Evolutionary conservation across 305 asterid species (phyloP).

Genomic region (Caryopteris hybrid): DNA sequence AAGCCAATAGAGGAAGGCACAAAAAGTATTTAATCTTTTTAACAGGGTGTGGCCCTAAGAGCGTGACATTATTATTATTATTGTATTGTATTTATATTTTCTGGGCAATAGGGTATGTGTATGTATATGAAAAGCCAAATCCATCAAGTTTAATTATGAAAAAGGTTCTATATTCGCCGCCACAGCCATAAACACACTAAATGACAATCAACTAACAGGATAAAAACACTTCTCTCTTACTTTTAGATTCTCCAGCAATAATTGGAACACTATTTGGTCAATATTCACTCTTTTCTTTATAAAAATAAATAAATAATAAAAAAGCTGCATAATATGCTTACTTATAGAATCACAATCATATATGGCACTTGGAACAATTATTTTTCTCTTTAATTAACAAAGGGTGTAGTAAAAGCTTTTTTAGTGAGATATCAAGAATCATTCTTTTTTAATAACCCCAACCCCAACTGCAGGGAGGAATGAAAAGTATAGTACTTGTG

Average conservation of each 20-base stretch:
- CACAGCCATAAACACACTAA: slow-evolving; percentile 41
- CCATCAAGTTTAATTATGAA: slow-evolving; percentile 18
- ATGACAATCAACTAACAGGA: slow-evolving; percentile 27
- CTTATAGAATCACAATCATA: slow-evolving; percentile 3
- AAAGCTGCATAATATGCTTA: slow-evolving; percentile 3
- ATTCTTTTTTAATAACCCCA: slow-evolving; percentile 1
- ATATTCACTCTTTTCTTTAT: slow-evolving; percentile 6
- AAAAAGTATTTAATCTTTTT: slow-evolving; percentile 34
- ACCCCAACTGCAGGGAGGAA: slow-evolving; percentile 11
- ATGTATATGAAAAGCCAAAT: slow-evolving; percentile 13
- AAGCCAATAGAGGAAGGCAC: slow-evolving; percentile 21
- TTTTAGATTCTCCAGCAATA: slow-evolving; percentile 27
- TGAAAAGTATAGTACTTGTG: not conserved
- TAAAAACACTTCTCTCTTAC: not conserved
- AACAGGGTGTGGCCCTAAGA: slow-evolving; percentile 25
- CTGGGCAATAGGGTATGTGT: not conserved
- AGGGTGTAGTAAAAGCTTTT: not conserved
- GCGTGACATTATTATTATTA: not conserved
- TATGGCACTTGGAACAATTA: slow-evolving; percentile 19
- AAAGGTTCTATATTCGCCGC: slow-evolving; percentile 52
- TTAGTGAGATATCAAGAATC: slow-evolving; percentile 8
- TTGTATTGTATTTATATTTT: not conserved
- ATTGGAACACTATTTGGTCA: slow-evolving; percentile 40
- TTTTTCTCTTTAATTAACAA: not conserved
- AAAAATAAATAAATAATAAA: not conserved